A percentile compares a stretch with the other conserved stretches of the same genome.
Evolutionary conservation across 345 rosid genomes (phyloP).

Genomic region (Camelina hispida): DNA sequence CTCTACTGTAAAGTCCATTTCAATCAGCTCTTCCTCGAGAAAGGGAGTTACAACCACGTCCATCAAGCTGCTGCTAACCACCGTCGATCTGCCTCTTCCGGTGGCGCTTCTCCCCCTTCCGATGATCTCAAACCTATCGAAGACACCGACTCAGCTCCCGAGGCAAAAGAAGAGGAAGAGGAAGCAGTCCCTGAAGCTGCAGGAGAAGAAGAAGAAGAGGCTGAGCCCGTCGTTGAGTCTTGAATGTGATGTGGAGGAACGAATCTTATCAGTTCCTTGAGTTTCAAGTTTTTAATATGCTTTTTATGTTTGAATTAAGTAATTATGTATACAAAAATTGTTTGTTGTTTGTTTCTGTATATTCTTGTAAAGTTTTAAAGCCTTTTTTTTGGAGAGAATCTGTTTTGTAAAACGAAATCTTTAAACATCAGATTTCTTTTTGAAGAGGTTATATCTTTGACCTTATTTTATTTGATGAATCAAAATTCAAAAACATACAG

Average conservation of each 20-base stretch:
- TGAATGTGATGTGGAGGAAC: constrained; percentile 20
- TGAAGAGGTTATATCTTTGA: background rate
- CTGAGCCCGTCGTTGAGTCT: constrained; percentile 39
- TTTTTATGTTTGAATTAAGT: constrained; percentile 32
- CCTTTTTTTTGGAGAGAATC: constrained; percentile 32
- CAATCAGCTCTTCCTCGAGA: constrained; percentile 93
- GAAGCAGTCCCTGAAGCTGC: constrained; percentile 26
- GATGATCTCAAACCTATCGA: constrained; percentile 43
- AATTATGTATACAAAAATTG: constrained; percentile 14
- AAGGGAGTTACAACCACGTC: constrained; percentile 86
- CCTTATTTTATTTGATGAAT: constrained; percentile 26
- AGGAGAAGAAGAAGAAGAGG: constrained; percentile 41
- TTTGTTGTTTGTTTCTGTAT: constrained; percentile 24
- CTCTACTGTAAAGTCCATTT: constrained; percentile 97
- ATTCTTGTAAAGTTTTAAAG: constrained; percentile 34
- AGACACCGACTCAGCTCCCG: constrained; percentile 15
- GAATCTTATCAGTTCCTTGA: constrained; percentile 13
- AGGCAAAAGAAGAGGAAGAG: constrained; percentile 33
- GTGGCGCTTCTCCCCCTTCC: constrained; percentile 52
- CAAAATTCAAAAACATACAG: constrained; percentile 33
- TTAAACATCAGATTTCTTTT: constrained; percentile 24
- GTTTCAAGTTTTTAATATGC: constrained; percentile 31
- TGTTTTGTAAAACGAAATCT: constrained; percentile 30
- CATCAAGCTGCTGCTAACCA: constrained; percentile 82
- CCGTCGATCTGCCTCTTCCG: constrained; percentile 56